Evolutionary conservation across 164 flowering plant genomes (phyloP), one percentile per base, ranked within the genome.

Genomic region (Berberis thunbergii): DNA sequence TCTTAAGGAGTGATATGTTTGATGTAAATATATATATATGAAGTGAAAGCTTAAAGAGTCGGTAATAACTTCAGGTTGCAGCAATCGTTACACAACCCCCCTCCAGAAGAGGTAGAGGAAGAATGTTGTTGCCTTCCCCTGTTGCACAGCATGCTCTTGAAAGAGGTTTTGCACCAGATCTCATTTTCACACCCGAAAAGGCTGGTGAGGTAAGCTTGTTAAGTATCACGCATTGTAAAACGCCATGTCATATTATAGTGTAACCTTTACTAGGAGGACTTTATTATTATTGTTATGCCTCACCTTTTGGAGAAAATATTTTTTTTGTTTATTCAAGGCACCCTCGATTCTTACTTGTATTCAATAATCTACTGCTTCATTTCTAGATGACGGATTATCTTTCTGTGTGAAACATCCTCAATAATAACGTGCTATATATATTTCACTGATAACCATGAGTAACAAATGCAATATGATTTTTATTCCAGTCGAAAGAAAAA

Each of bases 81-180:
- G 97, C 91, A 60, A 79, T 95, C 75, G 97, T 95, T 49, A 95
- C 99, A 11, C 96, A 95, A 67, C 97, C 96, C 38, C 90, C 97
- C 49, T 78, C 97, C 12, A 83, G 80, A 71, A 85, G 92, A 72
- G 76, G 79, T 69, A 83, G 97, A 76, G 96, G 99, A 60, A 82
- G 80, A 75, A 87, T 83, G 72, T 61, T 89, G 61, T 56, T 82
- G 83, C 96, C 96, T 60, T 94, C 97, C 49, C 96, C 90, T 4
- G 86, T 94, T 67, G 99, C 96, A 41, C 86, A 85, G 49, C 81
- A 76, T 75, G 97, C 97, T 62, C 75, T 89, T 41, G 92, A 86
- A 44, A 80, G 75, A 73, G 94, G 91, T 43, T 87, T 91, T 69
- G 78, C 91, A 38, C 61, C 86, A 63, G 85, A 89, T 67, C 84